Evolutionary conservation across 2,329 filamentous ascomycete genomes (phyloP), one percentile per base, ranked within the genome.

Genomic region (Sphaerulina populicola): DNA sequence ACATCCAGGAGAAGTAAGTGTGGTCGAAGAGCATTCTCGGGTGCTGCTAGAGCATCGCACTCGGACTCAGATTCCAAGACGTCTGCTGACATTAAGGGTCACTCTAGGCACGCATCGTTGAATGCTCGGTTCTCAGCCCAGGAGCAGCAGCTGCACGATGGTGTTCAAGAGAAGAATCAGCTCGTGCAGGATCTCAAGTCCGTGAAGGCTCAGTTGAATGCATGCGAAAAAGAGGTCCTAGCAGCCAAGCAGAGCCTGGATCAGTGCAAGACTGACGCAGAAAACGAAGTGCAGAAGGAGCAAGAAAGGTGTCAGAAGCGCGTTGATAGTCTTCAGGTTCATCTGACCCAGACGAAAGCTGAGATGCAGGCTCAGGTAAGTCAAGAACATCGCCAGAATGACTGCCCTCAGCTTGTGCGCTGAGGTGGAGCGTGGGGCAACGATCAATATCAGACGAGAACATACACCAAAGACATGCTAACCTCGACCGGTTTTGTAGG

Each of bases 91-190:
- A 6, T 27, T 6, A 7, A 7, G 23, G 23, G 6, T 27, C 6
- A 27, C 23, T 27, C 23, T 27, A 27, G 23, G 23, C 23, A 44
- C 29, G 14, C 31, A 15, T 21, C 41, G 27, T 23, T 50, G 4
- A 44, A 50, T 29, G 48, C 29, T 15, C 41, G 40, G 23, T 31
- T 23, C 23, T 37, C 42, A 11, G 35, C 48, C 31, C 41, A 45
- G 35, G 38, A 40, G 38, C 41, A 40, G 36, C 41, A 50, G n/a
- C 15, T 50, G 48, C 33, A 45, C 9, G 42, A 50, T 14, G 27
- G 14, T 6, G 31, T 12, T n/a, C 29, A 42, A 23, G 15, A 23
- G 15, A 43, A 36, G 12, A 27, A 29, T 18, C 39, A 33, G 31
- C 38, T 49, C 15, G n/a, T 10, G 15, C 38, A 49, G 15, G 37